phyloP scores from a whole-genome alignment of 2,329 filamentous ascomycete species.

The Talaromyces verruculosus region DNA sequence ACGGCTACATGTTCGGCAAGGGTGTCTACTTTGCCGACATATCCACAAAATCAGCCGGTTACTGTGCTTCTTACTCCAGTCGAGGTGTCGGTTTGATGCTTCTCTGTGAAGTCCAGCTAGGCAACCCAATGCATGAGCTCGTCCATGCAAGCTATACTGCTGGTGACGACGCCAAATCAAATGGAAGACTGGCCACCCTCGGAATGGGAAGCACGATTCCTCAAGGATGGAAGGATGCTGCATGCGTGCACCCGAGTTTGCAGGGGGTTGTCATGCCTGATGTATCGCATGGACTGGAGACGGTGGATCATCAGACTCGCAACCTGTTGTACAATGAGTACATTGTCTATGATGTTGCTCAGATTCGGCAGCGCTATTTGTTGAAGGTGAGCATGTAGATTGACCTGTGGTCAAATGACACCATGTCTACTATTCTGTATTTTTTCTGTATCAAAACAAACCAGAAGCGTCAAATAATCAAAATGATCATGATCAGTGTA shows the following conservation, averaged over 20 bases:
- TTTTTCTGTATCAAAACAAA: background rate
- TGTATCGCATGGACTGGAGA: conserved; percentile 20
- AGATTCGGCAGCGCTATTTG: conserved; percentile 49
- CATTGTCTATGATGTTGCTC: conserved; percentile 51
- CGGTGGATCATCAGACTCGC: background rate
- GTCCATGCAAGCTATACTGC: conserved; percentile 60
- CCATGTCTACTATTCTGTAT: background rate
- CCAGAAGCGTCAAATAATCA: too few species aligned
- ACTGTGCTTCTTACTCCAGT: conserved; percentile 65
- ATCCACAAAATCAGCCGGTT: conserved; percentile 77
- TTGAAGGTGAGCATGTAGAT: conserved; percentile 43
- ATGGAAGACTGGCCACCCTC: conserved; percentile 66
- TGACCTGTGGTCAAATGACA: background rate
- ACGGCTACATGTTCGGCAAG: conserved; percentile 87
- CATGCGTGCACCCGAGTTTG: conserved; percentile 62
- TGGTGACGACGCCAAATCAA: conserved; percentile 59
- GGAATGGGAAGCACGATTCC: conserved; percentile 68
- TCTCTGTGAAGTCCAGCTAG: conserved; percentile 81
- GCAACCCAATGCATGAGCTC: conserved; percentile 69
- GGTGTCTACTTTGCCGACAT: conserved; percentile 87
- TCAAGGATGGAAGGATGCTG: conserved; percentile 72
- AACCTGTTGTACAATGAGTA: conserved; percentile 47
- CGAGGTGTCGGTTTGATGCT: conserved; percentile 71
- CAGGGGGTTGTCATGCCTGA: conserved; percentile 65
- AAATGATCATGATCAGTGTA: background rate